Conservation (phyloP, 305 asterid species). For the Solanum aculeatissimum region DNA sequence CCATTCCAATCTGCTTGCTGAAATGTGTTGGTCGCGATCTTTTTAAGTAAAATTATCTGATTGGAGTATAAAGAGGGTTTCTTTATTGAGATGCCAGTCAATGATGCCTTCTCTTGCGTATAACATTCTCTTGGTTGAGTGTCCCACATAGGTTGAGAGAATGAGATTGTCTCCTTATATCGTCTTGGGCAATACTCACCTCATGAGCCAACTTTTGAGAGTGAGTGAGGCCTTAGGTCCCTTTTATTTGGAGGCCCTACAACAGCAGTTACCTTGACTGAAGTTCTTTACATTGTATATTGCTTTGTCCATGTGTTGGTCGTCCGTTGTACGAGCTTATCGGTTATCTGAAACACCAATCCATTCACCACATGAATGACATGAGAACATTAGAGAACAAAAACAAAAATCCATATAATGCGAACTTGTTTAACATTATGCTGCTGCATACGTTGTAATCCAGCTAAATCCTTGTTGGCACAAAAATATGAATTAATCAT, state of each 20-base stretch:
- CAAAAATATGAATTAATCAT: background rate
- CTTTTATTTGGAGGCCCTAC: background rate
- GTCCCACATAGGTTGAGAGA: background rate
- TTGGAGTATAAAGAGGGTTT: background rate
- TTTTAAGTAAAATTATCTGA: background rate
- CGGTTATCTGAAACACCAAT: background rate
- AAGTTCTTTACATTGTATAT: background rate
- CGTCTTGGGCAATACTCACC: background rate
- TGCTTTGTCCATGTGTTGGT: background rate
- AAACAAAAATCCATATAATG: background rate
- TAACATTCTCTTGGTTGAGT: background rate
- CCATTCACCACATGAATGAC: background rate
- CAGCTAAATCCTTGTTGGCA: background rate
- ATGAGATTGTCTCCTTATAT: background rate
- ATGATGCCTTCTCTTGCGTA: background rate
- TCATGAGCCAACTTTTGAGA: background rate
- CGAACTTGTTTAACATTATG: background rate
- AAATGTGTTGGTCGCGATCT: background rate
- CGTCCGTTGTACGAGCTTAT: background rate
- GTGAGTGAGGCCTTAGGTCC: background rate
- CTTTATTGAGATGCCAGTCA: background rate
- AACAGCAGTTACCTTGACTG: background rate
- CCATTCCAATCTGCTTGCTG: background rate
- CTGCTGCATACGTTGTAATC: background rate
- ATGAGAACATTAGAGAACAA: background rate